Conservation (phyloP, 192 early-diverging fungal genomes). For the Jimgerdemannia lactiflua region DNA sequence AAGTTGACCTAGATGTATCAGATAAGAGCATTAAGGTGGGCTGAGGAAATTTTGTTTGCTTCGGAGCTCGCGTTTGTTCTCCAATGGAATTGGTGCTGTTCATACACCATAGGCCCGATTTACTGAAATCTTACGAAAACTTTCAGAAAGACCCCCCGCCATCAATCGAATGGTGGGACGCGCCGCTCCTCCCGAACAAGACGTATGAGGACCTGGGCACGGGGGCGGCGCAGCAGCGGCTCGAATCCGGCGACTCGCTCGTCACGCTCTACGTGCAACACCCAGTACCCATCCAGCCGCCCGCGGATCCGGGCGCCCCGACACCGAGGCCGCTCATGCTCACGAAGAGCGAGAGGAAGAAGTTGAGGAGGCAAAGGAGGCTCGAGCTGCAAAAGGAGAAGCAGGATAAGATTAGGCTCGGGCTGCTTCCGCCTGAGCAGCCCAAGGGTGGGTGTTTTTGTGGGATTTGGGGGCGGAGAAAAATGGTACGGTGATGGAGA, state of each 20-base stretch:
- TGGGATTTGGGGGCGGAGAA: not conserved
- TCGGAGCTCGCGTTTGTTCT: not conserved
- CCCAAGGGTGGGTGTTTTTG: slow-evolving; percentile 58
- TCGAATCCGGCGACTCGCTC: slow-evolving; percentile 42
- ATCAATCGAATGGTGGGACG: slow-evolving; percentile 97
- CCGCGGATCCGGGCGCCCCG: slow-evolving; percentile 58
- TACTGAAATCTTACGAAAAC: not conserved
- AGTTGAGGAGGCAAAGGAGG: slow-evolving; percentile 85
- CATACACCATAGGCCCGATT: slow-evolving; percentile 3
- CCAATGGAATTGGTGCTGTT: not conserved
- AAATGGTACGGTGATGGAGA: not conserved
- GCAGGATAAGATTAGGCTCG: slow-evolving; percentile 92
- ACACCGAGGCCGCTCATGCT: slow-evolving; percentile 69
- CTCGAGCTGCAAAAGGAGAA: slow-evolving; percentile 87
- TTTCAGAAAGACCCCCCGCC: slow-evolving; percentile 66
- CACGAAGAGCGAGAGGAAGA: slow-evolving; percentile 89
- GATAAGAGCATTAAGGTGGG: slow-evolving; percentile 62
- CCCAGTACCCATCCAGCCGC: slow-evolving; percentile 79
- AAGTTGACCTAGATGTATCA: slow-evolving; percentile 66
- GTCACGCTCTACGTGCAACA: slow-evolving; percentile 82
- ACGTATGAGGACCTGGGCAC: slow-evolving; percentile 62
- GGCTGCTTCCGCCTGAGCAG: slow-evolving; percentile 87
- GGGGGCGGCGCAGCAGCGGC: slow-evolving; percentile 29
- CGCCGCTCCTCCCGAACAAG: slow-evolving; percentile 67
- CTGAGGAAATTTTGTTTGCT: not conserved